Evolutionary conservation across 2,329 filamentous ascomycete genomes (phyloP).

Genomic region (Colletotrichum sp.): DNA sequence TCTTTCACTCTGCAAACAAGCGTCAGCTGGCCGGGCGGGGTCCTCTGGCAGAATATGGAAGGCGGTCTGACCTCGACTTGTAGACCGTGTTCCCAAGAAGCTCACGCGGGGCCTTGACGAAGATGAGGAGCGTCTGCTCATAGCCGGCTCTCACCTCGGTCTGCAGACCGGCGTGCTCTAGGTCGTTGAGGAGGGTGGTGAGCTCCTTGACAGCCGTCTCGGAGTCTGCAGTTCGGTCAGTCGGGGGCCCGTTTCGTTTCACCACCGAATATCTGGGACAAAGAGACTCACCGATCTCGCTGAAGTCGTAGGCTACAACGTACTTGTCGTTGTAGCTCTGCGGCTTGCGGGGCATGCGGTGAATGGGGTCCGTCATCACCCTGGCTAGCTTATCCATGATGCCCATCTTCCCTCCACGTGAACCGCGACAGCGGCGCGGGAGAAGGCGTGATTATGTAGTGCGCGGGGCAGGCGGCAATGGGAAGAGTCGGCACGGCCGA

Average conservation of each 20-base stretch:
- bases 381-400: constrained; percentile 16
- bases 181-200: constrained; percentile 57
- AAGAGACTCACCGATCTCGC: constrained; percentile 32
- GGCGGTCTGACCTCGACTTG: constrained; percentile 60
- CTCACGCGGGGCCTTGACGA: constrained; percentile 67
- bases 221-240: constrained; percentile 29
- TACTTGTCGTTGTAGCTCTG: constrained; percentile 42
- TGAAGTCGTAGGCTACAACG: constrained; percentile 44
- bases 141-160: constrained; percentile 76
- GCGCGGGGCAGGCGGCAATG: not conserved
- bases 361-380: constrained; percentile 10
- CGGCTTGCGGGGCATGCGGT: constrained; percentile 7
- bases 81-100: constrained; percentile 70
- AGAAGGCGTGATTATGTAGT: constrained; percentile 14
- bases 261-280: not conserved
- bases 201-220: constrained; percentile 39
- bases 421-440: not conserved
- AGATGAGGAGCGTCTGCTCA: constrained; percentile 70
- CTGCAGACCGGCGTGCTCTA: constrained; percentile 68
- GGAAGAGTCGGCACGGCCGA: constrained; percentile 13
- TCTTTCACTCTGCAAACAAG: constrained; percentile 65
- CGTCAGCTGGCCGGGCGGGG: not conserved
- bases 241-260: not conserved
- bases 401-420: constrained; percentile 11
- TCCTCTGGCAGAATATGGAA: not conserved